These are phyloP conservation scores for Talaromyces sp. DNA, from an alignment of 2,329 filamentous ascomycete species.

Conservation along the genomic window DNA sequence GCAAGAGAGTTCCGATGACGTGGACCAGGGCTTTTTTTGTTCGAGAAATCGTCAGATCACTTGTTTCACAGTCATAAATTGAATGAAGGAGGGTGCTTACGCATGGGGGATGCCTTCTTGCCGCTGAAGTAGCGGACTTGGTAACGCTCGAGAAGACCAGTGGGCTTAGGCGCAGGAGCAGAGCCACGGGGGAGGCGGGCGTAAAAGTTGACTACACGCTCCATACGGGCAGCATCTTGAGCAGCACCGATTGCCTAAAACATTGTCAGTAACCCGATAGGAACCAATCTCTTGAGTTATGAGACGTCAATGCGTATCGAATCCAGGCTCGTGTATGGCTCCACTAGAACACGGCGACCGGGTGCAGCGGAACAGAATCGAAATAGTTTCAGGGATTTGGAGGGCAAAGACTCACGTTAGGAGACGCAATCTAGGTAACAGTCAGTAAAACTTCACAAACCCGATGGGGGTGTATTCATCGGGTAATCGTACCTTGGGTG, in stretches of 20 bases:
- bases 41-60: slow-evolving; percentile 12
- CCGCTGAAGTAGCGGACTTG: slow-evolving; percentile 75
- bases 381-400: neutral
- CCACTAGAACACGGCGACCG: neutral
- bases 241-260: slow-evolving; percentile 84
- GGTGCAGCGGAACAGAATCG: neutral
- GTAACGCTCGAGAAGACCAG: slow-evolving; percentile 82
- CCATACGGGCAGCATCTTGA: slow-evolving; percentile 95
- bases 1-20: slow-evolving; percentile 68
- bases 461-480: neutral
- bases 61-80: neutral
- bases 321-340: neutral
- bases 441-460: slow-evolving; percentile 32
- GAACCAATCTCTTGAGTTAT: neutral
- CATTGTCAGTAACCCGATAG: slow-evolving; percentile 27
- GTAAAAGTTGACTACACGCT: slow-evolving; percentile 97
- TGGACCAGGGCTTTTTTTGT: slow-evolving; percentile 71
- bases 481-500: slow-evolving; percentile 73
- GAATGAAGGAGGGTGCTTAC: slow-evolving; percentile 53
- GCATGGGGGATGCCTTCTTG: slow-evolving; percentile 81
- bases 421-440: slow-evolving; percentile 29
- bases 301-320: neutral
- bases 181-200: slow-evolving; percentile 92
- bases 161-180: slow-evolving; percentile 75
- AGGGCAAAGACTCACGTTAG: slow-evolving; percentile 29